Evolutionary conservation across 139 green algal genomes (phyloP), one percentile per base, ranked within the genome.

Genomic region (Auxenochlorella protothecoides): DNA sequence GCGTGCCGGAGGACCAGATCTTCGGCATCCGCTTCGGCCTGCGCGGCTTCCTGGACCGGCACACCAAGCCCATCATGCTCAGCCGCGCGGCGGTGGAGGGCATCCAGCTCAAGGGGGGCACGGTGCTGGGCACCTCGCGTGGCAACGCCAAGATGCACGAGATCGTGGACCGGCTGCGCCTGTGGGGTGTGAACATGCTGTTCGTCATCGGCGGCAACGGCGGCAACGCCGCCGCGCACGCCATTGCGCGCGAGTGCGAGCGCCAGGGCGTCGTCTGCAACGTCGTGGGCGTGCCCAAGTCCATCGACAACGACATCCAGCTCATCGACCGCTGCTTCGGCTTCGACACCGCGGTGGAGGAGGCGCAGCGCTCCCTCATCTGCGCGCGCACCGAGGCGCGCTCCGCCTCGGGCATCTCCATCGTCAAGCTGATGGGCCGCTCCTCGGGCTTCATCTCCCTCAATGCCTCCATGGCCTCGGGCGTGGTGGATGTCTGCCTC

Each of bases 381-480:
- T 90, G 89, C 6, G 95, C 95, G 5, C 92, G 97, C 74, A 91
- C 97, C 59, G 93, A 99, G 86, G 92, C 95, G 4, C 65, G 61
- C 53, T 83, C 74, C 76, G 86, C 72, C 27, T 89, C 89, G 3
- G 95, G 95, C 67, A 92, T 99, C 53, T 91, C 89, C 15, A 71
- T 99, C 56, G 95, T 99, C 27, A 98, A 98, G 84, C 88, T 99
- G 62, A 99, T 99, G 95, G 95, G 95, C 4, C 81, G 95, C 8
- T 86, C 96, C 79, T 90, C 84, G 6, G 95, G 95, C 72, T 99
- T 98, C 85, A 97, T 99, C 68, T 89, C 95, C 56, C 88, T 99
- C 90, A 86, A 97, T 78, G 88, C 88, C 10, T 96, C 90, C 64
- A 90, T 98, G 85, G 89, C 92, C 9, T 84, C 76, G 7, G 79